Evolutionary conservation across 768 basidiomycete genomes (phyloP).

Genomic region (Tricholoma terreum): DNA sequence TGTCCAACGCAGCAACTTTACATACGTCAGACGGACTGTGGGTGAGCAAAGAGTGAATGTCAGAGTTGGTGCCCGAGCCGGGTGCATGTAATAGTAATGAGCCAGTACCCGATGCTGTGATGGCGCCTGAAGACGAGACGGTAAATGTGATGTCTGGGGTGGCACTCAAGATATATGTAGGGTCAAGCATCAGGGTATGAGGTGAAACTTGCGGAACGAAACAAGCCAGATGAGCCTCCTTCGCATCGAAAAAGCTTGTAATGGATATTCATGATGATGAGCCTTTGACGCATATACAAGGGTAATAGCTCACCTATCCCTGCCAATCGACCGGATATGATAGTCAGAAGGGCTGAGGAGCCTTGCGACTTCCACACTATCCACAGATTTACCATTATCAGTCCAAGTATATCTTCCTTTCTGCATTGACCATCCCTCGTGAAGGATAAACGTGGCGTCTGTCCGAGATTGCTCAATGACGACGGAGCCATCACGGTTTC

Average conservation of each 20-base stretch:
- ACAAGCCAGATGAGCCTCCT: conserved; percentile 27
- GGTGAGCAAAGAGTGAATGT: conserved; percentile 12
- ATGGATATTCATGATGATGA: neutral
- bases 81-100: conserved; percentile 23
- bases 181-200: conserved; percentile 17
- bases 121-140: conserved; percentile 20
- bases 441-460: conserved; percentile 19
- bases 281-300: neutral
- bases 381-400: neutral
- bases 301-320: conserved; percentile 19
- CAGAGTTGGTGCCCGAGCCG: conserved; percentile 11
- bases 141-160: conserved; percentile 26
- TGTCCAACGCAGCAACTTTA: neutral
- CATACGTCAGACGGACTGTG: neutral
- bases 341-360: conserved; percentile 22
- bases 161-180: conserved; percentile 28
- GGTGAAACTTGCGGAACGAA: conserved; percentile 25
- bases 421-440: conserved; percentile 18
- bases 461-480: conserved; percentile 23
- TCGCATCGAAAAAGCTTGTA: conserved; percentile 17
- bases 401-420: conserved; percentile 5
- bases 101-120: conserved; percentile 28
- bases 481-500: conserved; percentile 35
- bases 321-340: conserved; percentile 16
- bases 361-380: conserved; percentile 14